Conservation (phyloP, 148 eudicot species). For the Persicaria maculosa region DNA sequence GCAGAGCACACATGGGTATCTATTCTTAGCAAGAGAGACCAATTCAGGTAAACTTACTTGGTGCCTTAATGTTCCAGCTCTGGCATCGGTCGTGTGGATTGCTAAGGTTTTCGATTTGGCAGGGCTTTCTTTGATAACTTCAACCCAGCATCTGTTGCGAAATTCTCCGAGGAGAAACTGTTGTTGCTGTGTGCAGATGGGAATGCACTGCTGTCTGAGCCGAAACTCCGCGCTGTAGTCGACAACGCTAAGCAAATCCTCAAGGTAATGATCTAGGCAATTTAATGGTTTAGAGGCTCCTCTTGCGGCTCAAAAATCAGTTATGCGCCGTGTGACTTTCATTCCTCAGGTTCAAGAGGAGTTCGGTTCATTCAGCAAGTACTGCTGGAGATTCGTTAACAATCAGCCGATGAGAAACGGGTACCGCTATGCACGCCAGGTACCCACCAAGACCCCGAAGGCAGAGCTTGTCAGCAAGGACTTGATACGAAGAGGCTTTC, state of each 20-base stretch:
- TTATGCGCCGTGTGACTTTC: background rate
- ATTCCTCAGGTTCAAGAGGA: slow-evolving; percentile 53
- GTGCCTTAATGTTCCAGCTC: background rate
- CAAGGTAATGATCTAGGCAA: slow-evolving; percentile 30
- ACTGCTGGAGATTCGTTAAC: slow-evolving; percentile 59
- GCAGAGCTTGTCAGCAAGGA: slow-evolving; percentile 61
- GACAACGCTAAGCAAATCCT: slow-evolving; percentile 51
- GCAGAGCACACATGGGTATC: slow-evolving; percentile 67
- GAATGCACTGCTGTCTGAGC: slow-evolving; percentile 44
- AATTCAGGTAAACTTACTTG: slow-evolving; percentile 32
- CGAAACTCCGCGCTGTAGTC: slow-evolving; percentile 53
- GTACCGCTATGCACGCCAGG: slow-evolving; percentile 49
- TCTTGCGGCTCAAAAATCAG: background rate
- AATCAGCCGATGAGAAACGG: slow-evolving; percentile 41
- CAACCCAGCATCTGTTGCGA: slow-evolving; percentile 42
- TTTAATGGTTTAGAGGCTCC: background rate
- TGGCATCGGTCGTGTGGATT: background rate
- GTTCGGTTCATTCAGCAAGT: slow-evolving; percentile 59
- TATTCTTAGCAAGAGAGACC: slow-evolving; percentile 44
- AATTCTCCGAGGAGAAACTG: slow-evolving; percentile 39
- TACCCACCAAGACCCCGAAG: slow-evolving; percentile 61
- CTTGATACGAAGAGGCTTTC: slow-evolving; percentile 57
- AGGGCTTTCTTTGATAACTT: slow-evolving; percentile 53
- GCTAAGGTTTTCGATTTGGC: slow-evolving; percentile 8
- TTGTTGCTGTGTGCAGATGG: slow-evolving; percentile 23